Evolutionary conservation across 75 land plant species (phyloP).

Genomic region (Selaginella tamariscina): DNA sequence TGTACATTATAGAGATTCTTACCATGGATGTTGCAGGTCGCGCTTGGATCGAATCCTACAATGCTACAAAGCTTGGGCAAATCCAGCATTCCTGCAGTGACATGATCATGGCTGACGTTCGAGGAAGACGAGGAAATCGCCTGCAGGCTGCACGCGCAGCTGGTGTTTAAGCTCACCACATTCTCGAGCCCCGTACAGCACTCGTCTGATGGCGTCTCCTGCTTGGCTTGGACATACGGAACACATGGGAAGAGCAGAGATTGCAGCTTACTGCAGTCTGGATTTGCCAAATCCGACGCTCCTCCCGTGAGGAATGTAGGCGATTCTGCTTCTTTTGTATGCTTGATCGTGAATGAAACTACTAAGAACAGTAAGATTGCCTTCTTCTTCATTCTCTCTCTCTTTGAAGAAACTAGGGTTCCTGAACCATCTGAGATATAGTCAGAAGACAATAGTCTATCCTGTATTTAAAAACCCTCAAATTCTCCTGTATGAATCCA

Average conservation of each 20-base stretch:
- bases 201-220: not conserved
- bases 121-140: not conserved
- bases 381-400: too few relatives aligned
- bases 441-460: too few relatives aligned
- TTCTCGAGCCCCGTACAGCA: not conserved
- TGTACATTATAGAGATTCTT: not conserved
- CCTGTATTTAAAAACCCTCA: too few relatives aligned
- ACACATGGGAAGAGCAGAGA: not conserved
- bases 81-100: not conserved
- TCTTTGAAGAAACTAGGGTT: too few relatives aligned
- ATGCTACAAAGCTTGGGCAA: not conserved
- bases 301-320: too few relatives aligned
- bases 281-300: too few relatives aligned
- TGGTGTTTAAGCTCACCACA: not conserved
- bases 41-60: not conserved
- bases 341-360: too few relatives aligned
- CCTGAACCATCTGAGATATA: too few relatives aligned
- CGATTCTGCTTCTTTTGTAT: too few relatives aligned
- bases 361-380: too few relatives aligned
- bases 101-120: not conserved
- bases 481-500: too few relatives aligned
- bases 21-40: not conserved
- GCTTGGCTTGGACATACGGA: not conserved
- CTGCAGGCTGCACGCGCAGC: not conserved
- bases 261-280: not conserved